Conservation (phyloP, 2,329 filamentous ascomycete genomes). For the Aspergillus neotritici region DNA sequence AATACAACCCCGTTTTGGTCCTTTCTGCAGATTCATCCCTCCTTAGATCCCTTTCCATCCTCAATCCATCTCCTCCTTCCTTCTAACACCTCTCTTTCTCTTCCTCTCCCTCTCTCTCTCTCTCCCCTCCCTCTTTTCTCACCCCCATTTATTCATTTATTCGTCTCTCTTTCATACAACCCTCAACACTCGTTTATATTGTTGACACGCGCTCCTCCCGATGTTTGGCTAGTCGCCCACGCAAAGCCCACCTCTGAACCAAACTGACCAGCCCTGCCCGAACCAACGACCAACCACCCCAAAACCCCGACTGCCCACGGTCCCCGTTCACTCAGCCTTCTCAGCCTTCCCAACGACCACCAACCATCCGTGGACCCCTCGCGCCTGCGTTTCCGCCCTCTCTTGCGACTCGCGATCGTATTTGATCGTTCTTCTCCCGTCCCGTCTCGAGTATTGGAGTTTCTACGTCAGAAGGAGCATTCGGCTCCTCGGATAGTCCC, state of each 20-base stretch:
- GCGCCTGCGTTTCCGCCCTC: constrained; percentile 4
- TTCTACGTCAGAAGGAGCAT: constrained; percentile 30
- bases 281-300: too few relatives aligned
- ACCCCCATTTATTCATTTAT: background rate
- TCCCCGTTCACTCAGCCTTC: too few relatives aligned
- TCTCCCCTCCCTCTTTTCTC: background rate
- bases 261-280: too few relatives aligned
- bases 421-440: background rate
- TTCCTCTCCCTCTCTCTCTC: background rate
- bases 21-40: background rate
- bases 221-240: constrained; percentile 15
- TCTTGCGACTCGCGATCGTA: constrained; percentile 3
- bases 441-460: constrained; percentile 26
- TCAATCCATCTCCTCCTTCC: constrained; percentile 7
- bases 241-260: background rate
- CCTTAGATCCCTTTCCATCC: constrained; percentile 2
- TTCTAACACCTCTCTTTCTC: constrained; percentile 2
- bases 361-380: constrained; percentile 2
- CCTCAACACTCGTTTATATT: constrained; percentile 5
- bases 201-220: constrained; percentile 10
- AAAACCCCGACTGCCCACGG: too few relatives aligned
- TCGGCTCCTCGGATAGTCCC: constrained; percentile 28
- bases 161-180: constrained; percentile 1
- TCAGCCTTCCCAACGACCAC: constrained; percentile 3
- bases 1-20: background rate